A percentile compares a stretch with the other conserved stretches of the same genome.
Conservation (phyloP, 176 grass and related monocot genomes). For the Coix lacrymajobi region DNA sequence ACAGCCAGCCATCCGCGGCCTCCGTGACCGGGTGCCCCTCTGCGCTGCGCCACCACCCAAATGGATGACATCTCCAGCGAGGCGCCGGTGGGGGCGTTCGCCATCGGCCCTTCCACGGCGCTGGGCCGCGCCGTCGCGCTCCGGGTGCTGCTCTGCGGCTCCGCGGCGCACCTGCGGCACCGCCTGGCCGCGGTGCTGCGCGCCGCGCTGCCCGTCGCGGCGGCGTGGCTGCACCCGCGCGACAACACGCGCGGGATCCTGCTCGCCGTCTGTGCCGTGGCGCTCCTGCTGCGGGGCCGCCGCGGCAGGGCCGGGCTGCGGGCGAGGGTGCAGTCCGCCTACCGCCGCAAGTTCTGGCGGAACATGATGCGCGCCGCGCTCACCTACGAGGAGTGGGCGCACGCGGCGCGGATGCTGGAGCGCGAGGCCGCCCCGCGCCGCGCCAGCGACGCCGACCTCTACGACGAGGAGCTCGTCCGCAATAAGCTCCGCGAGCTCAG, state of each 20-base stretch:
- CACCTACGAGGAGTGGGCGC: constrained; percentile 97
- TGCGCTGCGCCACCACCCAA: neutral
- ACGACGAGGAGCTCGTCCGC: constrained; percentile 86
- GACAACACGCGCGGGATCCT: constrained; percentile 80
- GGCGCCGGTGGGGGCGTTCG: constrained; percentile 54
- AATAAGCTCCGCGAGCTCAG: constrained; percentile 85
- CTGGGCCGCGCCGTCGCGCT: constrained; percentile 70
- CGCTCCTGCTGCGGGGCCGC: constrained; percentile 57
- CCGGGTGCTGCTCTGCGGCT: constrained; percentile 66
- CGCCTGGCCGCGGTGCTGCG: constrained; percentile 42
- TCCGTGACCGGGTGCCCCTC: neutral
- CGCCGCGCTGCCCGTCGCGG: neutral
- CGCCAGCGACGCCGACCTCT: constrained; percentile 60
- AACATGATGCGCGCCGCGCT: constrained; percentile 89
- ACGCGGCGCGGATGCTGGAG: constrained; percentile 87
- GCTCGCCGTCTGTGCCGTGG: constrained; percentile 61
- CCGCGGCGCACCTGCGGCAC: constrained; percentile 39
- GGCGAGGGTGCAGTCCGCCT: constrained; percentile 65
- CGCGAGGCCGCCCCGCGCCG: constrained; percentile 52
- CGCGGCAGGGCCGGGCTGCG: constrained; percentile 37
- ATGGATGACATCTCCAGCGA: constrained; percentile 59
- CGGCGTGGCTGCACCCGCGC: constrained; percentile 64
- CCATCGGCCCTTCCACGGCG: constrained; percentile 74
- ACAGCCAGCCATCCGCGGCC: neutral
- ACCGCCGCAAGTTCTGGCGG: constrained; percentile 96